A percentile compares a stretch with the other conserved stretches of the same genome.
Conservation (phyloP, 352 stramenopile species). For the Globisporangium nodosum region DNA sequence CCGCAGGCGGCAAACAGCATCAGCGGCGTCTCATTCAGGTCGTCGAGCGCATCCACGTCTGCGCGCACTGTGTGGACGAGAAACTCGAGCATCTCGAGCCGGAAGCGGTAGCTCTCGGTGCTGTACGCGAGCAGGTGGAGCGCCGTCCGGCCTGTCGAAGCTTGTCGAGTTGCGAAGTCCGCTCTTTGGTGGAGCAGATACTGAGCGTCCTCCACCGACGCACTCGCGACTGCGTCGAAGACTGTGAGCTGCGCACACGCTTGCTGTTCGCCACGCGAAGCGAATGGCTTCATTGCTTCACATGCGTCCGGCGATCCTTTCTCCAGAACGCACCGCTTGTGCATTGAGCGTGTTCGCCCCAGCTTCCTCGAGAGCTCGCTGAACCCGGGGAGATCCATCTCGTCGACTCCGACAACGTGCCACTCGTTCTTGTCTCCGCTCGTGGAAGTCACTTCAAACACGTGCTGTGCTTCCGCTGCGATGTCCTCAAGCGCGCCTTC, state of each 20-base stretch:
- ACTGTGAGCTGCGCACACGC: conserved; percentile 23
- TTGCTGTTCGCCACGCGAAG: neutral
- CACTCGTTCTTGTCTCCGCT: conserved; percentile 7
- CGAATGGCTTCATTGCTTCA: neutral
- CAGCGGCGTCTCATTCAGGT: conserved; percentile 38
- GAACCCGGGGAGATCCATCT: conserved; percentile 46
- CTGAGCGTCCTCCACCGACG: conserved; percentile 45
- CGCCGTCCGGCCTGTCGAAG: conserved; percentile 33
- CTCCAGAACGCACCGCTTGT: conserved; percentile 30
- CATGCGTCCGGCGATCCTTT: neutral
- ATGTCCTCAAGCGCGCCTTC: conserved; percentile 30
- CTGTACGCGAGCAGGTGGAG: conserved; percentile 61
- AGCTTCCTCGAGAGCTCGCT: conserved; percentile 34
- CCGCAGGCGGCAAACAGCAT: conserved; percentile 51
- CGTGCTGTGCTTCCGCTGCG: conserved; percentile 20
- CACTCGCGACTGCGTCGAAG: conserved; percentile 48
- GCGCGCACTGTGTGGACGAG: conserved; percentile 27
- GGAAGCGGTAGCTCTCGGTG: conserved; percentile 32
- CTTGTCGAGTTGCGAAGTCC: conserved; percentile 34
- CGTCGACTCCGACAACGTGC: conserved; percentile 38
- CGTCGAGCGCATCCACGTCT: conserved; percentile 36
- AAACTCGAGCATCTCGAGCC: conserved; percentile 50
- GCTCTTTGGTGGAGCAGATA: conserved; percentile 42
- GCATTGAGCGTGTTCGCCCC: conserved; percentile 35
- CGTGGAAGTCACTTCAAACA: conserved; percentile 18